Conservation (phyloP, 2,329 filamentous ascomycete genomes). For the Exophiala aquamarina region DNA sequence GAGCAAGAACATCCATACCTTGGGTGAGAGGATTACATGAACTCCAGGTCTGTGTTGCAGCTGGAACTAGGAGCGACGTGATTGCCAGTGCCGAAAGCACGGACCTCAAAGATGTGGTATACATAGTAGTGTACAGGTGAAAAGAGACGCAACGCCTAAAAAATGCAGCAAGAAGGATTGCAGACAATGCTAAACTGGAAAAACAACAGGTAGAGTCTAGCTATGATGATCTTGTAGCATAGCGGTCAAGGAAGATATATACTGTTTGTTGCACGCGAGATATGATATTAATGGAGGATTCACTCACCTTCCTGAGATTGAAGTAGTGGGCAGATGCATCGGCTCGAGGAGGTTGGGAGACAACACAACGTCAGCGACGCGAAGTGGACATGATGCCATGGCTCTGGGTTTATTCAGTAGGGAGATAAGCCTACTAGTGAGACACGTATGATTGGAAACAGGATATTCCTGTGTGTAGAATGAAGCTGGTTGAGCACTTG, state of each 20-base stretch:
- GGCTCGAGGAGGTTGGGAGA: conserved; percentile 13
- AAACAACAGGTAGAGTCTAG: conserved; percentile 5
- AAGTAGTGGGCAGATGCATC: neutral
- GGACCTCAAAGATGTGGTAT: conserved; percentile 8
- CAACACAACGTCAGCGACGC: conserved; percentile 14
- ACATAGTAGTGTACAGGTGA: conserved; percentile 19
- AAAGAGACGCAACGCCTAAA: conserved; percentile 16
- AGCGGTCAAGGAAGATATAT: neutral
- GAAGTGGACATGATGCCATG: neutral
- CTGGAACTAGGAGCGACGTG: conserved; percentile 22
- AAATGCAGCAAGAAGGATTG: conserved; percentile 19
- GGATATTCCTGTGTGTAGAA: neutral
- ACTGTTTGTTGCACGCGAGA: too few relatives aligned
- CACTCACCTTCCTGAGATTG: too few relatives aligned
- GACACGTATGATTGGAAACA: conserved; percentile 2
- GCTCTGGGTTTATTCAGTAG: neutral
- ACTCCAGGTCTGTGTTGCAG: conserved; percentile 44
- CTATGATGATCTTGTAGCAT: neutral
- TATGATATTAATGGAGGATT: too few relatives aligned
- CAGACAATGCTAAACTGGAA: conserved; percentile 1
- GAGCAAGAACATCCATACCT: conserved; percentile 33
- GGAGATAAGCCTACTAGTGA: neutral
- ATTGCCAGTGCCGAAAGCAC: conserved; percentile 17
- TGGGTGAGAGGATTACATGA: conserved; percentile 43
- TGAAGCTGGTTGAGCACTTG: neutral